These are phyloP conservation scores for Platanus orientalis DNA, from an alignment of 164 flowering plant species.

Conservation along the genomic window DNA sequence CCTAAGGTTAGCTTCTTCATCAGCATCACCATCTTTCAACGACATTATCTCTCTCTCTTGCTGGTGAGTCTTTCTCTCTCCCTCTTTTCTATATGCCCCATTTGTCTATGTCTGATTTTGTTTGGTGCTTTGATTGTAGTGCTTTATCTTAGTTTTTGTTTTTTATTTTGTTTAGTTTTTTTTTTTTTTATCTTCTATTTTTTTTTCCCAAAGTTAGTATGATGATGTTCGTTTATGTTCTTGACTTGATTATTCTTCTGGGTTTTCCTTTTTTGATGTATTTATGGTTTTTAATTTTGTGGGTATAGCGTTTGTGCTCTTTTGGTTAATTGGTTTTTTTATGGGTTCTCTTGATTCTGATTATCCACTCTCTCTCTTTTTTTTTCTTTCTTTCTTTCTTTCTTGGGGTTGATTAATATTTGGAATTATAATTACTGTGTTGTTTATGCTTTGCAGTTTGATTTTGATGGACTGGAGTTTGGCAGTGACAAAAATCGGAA, in stretches of 20 bases:
- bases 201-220: too few species aligned
- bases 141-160: constrained; percentile 11
- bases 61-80: background rate
- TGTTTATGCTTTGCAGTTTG: constrained; percentile 7
- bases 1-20: background rate
- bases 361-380: background rate
- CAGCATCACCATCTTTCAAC: too few species aligned
- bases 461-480: constrained; percentile 20
- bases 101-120: too few species aligned
- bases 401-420: too few species aligned
- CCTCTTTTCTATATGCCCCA: too few species aligned
- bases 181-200: too few species aligned
- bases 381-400: background rate
- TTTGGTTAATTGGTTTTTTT: background rate
- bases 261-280: background rate
- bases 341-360: background rate
- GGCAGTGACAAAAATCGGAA: constrained; percentile 4
- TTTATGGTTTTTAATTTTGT: background rate
- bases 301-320: background rate
- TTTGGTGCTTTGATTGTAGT: too few species aligned
- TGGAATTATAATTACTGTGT: background rate
- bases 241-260: background rate
- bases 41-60: background rate
- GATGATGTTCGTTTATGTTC: background rate
- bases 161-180: background rate